These are phyloP conservation scores for Pichia occidentalis DNA, from an alignment of 805 yeast genomes.

Conservation along the genomic window DNA sequence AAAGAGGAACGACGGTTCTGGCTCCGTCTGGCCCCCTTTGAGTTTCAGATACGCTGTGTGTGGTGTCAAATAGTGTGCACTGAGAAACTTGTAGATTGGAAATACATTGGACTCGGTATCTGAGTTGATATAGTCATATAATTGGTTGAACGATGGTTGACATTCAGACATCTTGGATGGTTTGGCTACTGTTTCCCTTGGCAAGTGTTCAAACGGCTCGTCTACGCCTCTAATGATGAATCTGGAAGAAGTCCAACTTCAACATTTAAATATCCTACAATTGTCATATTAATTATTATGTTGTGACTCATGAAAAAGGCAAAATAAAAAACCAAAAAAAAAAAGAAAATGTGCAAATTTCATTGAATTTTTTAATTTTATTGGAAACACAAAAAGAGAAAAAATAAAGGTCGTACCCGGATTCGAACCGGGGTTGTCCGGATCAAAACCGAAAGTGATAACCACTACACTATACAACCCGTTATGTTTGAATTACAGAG, in stretches of 20 bases:
- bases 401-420: slow-evolving; percentile 77
- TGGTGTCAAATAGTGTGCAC: slow-evolving; percentile 78
- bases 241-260: too few relatives aligned
- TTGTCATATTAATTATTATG: not conserved
- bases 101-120: slow-evolving; percentile 52
- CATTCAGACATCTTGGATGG: slow-evolving; percentile 9
- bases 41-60: slow-evolving; percentile 85
- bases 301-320: not conserved
- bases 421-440: slow-evolving; percentile 80
- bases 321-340: not conserved
- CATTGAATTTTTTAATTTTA: too few relatives aligned
- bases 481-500: not conserved
- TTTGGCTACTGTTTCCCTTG: too few relatives aligned
- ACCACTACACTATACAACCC: slow-evolving; percentile 67
- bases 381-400: too few relatives aligned
- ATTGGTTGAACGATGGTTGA: slow-evolving; percentile 47
- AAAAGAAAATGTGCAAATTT: too few relatives aligned
- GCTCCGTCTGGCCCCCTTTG: slow-evolving; percentile 50
- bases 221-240: too few relatives aligned
- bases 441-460: slow-evolving; percentile 78
- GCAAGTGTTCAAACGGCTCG: too few relatives aligned
- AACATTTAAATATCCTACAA: too few relatives aligned
- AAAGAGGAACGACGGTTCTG: slow-evolving; percentile 69
- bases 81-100: slow-evolving; percentile 70
- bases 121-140: slow-evolving; percentile 34